Conservation (phyloP, 1,139 yeast species). For the Debaryomyces subglobosus region DNA sequence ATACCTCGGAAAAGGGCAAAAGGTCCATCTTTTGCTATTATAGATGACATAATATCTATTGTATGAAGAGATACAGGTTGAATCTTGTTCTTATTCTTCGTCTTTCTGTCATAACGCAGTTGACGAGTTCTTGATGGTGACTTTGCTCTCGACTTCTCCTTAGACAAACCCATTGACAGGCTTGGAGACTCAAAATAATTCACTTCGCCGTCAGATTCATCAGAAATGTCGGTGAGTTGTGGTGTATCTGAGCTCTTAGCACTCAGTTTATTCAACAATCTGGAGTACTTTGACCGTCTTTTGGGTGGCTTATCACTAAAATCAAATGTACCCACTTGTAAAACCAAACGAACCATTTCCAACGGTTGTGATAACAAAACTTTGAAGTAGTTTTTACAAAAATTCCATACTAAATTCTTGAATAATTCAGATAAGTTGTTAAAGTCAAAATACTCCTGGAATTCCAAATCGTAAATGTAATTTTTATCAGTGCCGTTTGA, state of each 20-base stretch:
- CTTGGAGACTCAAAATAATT: constrained; percentile 49
- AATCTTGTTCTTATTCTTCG: constrained; percentile 34
- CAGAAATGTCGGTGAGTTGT: constrained; percentile 12
- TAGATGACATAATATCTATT: constrained; percentile 68
- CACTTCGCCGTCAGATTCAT: constrained; percentile 50
- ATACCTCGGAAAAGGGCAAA: constrained; percentile 85
- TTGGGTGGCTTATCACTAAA: constrained; percentile 15
- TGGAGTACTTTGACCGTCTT: neutral
- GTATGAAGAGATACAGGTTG: constrained; percentile 69
- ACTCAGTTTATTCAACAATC: neutral
- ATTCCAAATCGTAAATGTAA: constrained; percentile 64
- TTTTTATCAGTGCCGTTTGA: constrained; percentile 36
- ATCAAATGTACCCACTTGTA: constrained; percentile 75
- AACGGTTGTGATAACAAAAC: constrained; percentile 82
- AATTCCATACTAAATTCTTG: constrained; percentile 57
- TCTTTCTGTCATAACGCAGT: constrained; percentile 8
- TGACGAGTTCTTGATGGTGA: constrained; percentile 9
- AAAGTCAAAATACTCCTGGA: constrained; percentile 65
- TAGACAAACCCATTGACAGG: constrained; percentile 1
- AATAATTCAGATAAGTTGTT: constrained; percentile 58
- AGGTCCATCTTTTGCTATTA: constrained; percentile 78
- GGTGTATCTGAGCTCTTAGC: constrained; percentile 4
- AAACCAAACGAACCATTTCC: constrained; percentile 75
- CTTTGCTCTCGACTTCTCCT: constrained; percentile 3
- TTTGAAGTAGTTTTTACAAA: constrained; percentile 67